Evolutionary conservation across 1,284 basidiomycete species (phyloP), one percentile per base, ranked within the genome.

Genomic region (Leccinum pachyderme): DNA sequence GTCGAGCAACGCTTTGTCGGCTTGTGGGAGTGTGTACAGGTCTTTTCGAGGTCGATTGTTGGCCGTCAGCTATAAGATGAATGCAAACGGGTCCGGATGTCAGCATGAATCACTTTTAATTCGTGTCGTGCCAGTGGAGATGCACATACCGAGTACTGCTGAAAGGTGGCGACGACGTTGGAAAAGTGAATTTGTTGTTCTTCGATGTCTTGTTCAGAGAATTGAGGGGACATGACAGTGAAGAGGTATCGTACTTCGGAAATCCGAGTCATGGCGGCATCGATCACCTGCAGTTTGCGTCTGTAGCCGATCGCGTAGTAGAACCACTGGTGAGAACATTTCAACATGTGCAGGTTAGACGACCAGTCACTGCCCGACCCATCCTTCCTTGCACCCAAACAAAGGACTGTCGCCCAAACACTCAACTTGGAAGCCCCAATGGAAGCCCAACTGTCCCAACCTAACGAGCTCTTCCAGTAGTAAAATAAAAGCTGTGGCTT

Each of bases 41-140:
- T 91, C 89, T 60, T 89, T 89, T 61, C 89, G 72, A 24, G 89
- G 81, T 32, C 87, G 80, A 63, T 89, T 87, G 62, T 91, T 91
- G 4, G 84, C 84, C 35, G 84, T 77, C n/a, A 90, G 73, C 88
- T 91, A 25, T 22, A 7, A 4, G 15, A 15, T 18, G 18, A 18
- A 18, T 18, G 18, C 18, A 8, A 9, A 44, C 11, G 22, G 24
- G 13, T 7, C 4, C 4, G 7, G 24, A 13, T 18, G 43, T 44
- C 43, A 44, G 24, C 7, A 18, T 18, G 18, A 18, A 18, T 18
- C 18, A 18, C 18, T 18, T 18, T 18, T 18, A 18, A 18, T 18
- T 18, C 18, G 18, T 18, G 18, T 18, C 18, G 18, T 18, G 18
- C 18, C 18, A 13, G 9, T 6, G 8, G 25, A 27, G 4, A 44